Evolutionary conservation across 306 rosid genomes (phyloP), one percentile per base, ranked within the genome.

Genomic region (Lablab purpureus): DNA sequence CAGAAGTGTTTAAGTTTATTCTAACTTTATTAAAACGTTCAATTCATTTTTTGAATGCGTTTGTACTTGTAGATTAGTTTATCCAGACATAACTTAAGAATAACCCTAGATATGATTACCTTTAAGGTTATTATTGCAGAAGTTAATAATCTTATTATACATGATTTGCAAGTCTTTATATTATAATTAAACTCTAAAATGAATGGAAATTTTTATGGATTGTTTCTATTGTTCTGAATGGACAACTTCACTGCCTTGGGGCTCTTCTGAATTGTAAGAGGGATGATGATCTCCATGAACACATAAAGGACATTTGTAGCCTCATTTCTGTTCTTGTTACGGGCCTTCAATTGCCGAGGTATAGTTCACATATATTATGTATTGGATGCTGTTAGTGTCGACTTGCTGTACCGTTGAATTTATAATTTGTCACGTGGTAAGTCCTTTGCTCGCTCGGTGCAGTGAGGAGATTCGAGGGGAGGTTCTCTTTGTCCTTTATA

Each of bases 381-480:
- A 55, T 47, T 63, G 81, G 55, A 28, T 60, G 63, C 60, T 73
- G 9, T 37, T 2, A 43, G 4, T 40, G 13, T 40, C 0, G 45
- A 40, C 45, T 40, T 40, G 9, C 21, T 17, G 10, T 71, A 22
- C 12, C 62, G 41, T 78, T 49, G 34, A 47, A 11, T 75, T 59
- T 71, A 71, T 68, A 51, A 5, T 71, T 77, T 64, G 41, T 49
- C 21, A 21, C 2, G 34, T 58, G 65, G 7, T 70, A 18, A 71
- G 47, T 70, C 27, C 25, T 87, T 9, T 12, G 25, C 52, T 74
- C 81, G 43, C 34, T 70, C 17, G 46, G 55, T 80, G 69, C 91
- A 95, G 98, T 56, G 98, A 95, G 81, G 99, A 93, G 82, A 90
- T 91, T 85, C 87, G 93, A 11, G 98, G 99, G 62, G 98, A 93